Base-by-base conservation (phyloP, 2,329 filamentous ascomycete species). In the Truncatella angustata region DNA sequence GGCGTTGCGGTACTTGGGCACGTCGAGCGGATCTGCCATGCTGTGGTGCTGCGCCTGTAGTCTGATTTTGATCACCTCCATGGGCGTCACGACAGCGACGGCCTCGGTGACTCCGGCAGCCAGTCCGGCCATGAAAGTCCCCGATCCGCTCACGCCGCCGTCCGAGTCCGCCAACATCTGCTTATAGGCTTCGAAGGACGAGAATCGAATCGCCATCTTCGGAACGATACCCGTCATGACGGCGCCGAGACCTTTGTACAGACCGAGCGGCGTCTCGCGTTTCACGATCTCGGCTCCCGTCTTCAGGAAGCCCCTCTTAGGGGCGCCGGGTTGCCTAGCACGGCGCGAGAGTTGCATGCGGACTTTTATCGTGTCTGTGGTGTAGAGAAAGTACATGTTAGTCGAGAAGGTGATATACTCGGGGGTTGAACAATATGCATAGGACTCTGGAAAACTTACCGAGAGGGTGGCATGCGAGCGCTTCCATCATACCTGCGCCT, bases 161-260 rank as follows among this genome's bases (percentile, higher is more conserved):
- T 85, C 84, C 52, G 84, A 66, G 70, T 90, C 79, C 39, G 90
- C 85, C 21, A 97, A 78, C 56, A 88, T 56, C 68, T 91, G 85
- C 82, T 97, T 97, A 75, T 97, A 99, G 68, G 83, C 85, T 72
- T 97, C 94, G 73, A 97, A 99, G 51, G 90, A 96, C 44, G 93
- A 96, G 75, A 99, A 99, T 35, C 94, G 90, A 70, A 97, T 99
- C 56, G 94, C 94, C 94, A 99, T 99, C 75, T 99, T 99, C 51
- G 94, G 94, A 20, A 99, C 85, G 70, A 99, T 99, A 60, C 94
- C 94, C 21, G 92, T 97, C 54, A 97, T 72, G 37, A 99, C 94
- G 51, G 94, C 94, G 56, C 94, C 94, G n/a, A 99, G 83, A 60
- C 94, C 94, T 78, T 99, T 99, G 82, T 99, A 99, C 53, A 99